Percentiles rank a stretch among this genome's conserved stretches.
phyloP scores from a whole-genome alignment of 2,329 filamentous ascomycete species.

The Ilyonectria mors-panacis region DNA sequence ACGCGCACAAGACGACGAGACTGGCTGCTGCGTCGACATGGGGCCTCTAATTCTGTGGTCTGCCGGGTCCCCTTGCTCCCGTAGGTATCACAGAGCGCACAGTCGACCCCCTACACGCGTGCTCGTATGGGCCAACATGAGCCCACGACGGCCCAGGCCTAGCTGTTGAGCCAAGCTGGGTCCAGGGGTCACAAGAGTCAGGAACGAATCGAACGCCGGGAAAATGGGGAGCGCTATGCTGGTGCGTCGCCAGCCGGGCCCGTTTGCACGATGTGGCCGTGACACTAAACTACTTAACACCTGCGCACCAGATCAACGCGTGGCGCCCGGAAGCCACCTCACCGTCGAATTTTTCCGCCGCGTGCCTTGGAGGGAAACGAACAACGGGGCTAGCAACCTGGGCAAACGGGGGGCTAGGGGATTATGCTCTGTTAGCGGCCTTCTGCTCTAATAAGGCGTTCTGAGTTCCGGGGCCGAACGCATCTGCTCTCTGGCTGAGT shows the following conservation, averaged over 20 bases:
- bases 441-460: background rate
- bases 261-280: background rate
- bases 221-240: conserved; percentile 24
- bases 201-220: conserved; percentile 10
- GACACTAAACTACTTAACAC: too few relatives aligned
- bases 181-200: background rate
- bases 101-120: background rate
- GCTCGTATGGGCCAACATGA: background rate
- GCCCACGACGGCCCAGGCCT: background rate
- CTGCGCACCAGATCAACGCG: conserved; percentile 19
- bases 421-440: background rate
- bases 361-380: conserved; percentile 11
- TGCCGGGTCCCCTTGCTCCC: background rate
- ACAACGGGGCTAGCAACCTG: background rate
- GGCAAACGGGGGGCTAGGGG: background rate
- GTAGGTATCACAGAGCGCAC: background rate
- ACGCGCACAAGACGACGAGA: background rate
- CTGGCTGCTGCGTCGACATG: conserved; percentile 1
- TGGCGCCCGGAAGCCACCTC: conserved; percentile 21
- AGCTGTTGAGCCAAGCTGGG: conserved; percentile 15
- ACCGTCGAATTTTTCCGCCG: conserved; percentile 13
- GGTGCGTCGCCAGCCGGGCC: conserved; percentile 8
- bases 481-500: background rate
- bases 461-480: conserved; percentile 1
- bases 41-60: background rate